A percentile compares a stretch with the other conserved stretches of the same genome.
These are phyloP conservation scores for Sonneratia caseolaris DNA, from an alignment of 345 rosid genomes.

Conservation along the genomic window DNA sequence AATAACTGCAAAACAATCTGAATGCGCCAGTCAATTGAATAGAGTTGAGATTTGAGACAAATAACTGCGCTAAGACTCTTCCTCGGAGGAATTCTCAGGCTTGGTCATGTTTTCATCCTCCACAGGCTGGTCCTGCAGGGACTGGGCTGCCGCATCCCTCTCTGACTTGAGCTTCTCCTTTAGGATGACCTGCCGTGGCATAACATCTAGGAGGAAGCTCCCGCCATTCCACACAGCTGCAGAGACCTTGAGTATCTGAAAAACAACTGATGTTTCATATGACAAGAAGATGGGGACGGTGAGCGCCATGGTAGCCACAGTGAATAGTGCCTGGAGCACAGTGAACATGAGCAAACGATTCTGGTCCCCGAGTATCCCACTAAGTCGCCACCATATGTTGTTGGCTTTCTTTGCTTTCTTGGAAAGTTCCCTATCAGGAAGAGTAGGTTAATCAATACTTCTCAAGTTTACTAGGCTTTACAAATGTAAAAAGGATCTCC, in stretches of 20 bases:
- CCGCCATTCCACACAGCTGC: slow-evolving; percentile 95
- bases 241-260: slow-evolving; percentile 79
- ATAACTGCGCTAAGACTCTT: background rate
- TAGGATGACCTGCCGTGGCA: slow-evolving; percentile 82
- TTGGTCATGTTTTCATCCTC: background rate
- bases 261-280: slow-evolving; percentile 49
- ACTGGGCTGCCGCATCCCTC: slow-evolving; percentile 18
- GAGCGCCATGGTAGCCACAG: slow-evolving; percentile 91
- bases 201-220: slow-evolving; percentile 75
- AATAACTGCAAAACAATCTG: background rate
- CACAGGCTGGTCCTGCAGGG: slow-evolving; percentile 12
- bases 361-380: slow-evolving; percentile 73
- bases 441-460: background rate
- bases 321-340: slow-evolving; percentile 61
- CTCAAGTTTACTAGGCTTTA: no score
- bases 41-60: background rate
- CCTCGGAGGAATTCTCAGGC: slow-evolving; percentile 1
- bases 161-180: slow-evolving; percentile 65
- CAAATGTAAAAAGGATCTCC: background rate
- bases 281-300: slow-evolving; percentile 88
- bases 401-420: slow-evolving; percentile 87
- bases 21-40: background rate
- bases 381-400: slow-evolving; percentile 72
- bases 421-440: slow-evolving; percentile 54
- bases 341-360: slow-evolving; percentile 76